Percentiles rank a stretch among this genome's conserved stretches.
Conservation (phyloP, 2,329 filamentous ascomycete genomes). For the Huntiella savannae region DNA sequence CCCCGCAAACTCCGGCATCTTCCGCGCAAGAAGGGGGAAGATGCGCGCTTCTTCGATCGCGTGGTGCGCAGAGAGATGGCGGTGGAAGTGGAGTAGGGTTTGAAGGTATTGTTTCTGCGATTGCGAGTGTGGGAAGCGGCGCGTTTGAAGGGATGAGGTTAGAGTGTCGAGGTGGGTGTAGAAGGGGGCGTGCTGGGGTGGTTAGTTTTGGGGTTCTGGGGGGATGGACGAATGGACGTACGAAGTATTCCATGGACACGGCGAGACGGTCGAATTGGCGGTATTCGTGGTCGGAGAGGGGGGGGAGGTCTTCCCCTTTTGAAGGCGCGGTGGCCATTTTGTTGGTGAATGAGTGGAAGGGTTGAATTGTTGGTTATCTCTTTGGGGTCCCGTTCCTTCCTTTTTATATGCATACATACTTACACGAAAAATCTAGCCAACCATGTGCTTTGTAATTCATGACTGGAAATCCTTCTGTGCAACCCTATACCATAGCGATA, state of each 20-base stretch:
- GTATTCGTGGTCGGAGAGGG: conserved; percentile 8
- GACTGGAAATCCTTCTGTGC: too few relatives aligned
- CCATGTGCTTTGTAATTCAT: too few relatives aligned
- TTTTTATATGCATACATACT: too few relatives aligned
- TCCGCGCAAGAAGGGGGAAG: conserved; percentile 57
- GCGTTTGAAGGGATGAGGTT: conserved; percentile 41
- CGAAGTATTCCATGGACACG: conserved; percentile 8
- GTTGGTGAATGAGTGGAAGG: too few relatives aligned
- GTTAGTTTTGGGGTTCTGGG: conserved; percentile 1
- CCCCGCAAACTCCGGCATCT: conserved; percentile 57
- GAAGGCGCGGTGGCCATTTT: too few relatives aligned
- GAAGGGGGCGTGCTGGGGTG: conserved; percentile 52
- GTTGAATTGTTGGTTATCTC: too few relatives aligned
- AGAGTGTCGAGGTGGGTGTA: conserved; percentile 54
- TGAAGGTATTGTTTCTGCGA: conserved; percentile 49
- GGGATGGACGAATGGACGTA: background rate
- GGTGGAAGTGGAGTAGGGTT: conserved; percentile 48
- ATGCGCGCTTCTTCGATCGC: conserved; percentile 64
- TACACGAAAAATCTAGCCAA: background rate
- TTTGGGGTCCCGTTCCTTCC: too few relatives aligned
- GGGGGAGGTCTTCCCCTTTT: background rate
- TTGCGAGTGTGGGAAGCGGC: conserved; percentile 42
- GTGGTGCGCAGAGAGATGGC: conserved; percentile 59
- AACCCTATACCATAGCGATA: too few relatives aligned
- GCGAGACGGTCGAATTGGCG: conserved; percentile 4